Percentiles rank a stretch among this genome's conserved stretches.
Conservation (phyloP, 345 rosid species). For the Draba incana region DNA sequence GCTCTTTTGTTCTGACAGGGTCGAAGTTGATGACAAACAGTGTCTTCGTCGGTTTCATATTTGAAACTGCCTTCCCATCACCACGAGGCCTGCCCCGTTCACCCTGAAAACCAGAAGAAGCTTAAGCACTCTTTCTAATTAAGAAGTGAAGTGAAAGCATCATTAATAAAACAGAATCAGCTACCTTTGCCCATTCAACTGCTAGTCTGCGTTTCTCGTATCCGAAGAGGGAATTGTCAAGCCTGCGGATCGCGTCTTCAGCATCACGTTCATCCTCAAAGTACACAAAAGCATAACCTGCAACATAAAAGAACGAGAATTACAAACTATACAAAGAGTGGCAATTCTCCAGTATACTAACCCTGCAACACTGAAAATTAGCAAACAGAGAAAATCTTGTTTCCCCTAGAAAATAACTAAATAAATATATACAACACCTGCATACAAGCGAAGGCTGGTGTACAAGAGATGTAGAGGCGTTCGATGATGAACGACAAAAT, state of each 20-base stretch:
- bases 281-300: constrained; percentile 93
- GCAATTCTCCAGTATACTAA: constrained; percentile 7
- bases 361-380: constrained; percentile 2
- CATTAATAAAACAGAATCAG: neutral
- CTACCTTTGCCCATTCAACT: constrained; percentile 86
- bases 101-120: constrained; percentile 49
- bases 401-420: constrained; percentile 45
- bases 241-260: constrained; percentile 74
- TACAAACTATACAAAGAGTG: constrained; percentile 45
- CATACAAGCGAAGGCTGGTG: constrained; percentile 73
- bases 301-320: constrained; percentile 28
- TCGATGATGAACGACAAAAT: constrained; percentile 50
- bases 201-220: constrained; percentile 66
- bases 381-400: constrained; percentile 34
- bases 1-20: constrained; percentile 65
- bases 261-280: constrained; percentile 88
- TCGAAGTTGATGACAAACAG: constrained; percentile 85
- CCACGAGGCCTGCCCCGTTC: constrained; percentile 65
- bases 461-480: constrained; percentile 73
- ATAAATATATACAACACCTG: constrained; percentile 76
- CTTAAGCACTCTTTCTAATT: neutral
- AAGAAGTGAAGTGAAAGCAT: neutral
- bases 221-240: constrained; percentile 69
- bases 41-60: constrained; percentile 79
- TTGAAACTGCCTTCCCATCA: constrained; percentile 48